These are phyloP conservation scores for Albizia julibrissin DNA, from an alignment of 306 rosid species.

Conservation along the genomic window DNA sequence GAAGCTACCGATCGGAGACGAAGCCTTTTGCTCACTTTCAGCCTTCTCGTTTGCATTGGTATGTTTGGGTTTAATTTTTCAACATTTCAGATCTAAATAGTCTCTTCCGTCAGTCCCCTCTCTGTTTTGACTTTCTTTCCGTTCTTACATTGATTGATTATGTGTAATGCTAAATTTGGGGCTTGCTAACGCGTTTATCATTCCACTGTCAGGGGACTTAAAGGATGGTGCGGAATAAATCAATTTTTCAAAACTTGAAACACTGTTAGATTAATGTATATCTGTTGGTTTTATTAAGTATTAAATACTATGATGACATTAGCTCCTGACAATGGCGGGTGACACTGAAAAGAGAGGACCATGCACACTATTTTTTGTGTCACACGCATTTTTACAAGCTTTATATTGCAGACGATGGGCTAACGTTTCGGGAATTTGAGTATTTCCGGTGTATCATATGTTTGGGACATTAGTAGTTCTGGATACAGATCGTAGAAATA, in stretches of 20 bases:
- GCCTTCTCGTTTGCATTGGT: not conserved
- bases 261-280: not conserved
- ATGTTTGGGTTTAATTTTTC: not conserved
- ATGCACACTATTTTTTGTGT: not conserved
- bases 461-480: not conserved
- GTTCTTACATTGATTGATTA: not conserved
- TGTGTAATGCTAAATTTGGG: slow-evolving; percentile 22
- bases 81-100: not conserved
- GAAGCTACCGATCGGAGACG: not conserved
- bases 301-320: not conserved
- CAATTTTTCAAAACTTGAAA: not conserved
- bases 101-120: not conserved
- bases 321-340: not conserved
- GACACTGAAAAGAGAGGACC: not conserved
- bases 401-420: not conserved
- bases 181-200: slow-evolving; percentile 8
- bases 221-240: slow-evolving; percentile 5
- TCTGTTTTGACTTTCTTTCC: not conserved
- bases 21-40: not conserved
- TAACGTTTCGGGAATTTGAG: not conserved
- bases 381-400: not conserved
- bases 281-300: not conserved
- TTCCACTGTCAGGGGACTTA: slow-evolving; percentile 2
- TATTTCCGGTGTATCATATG: not conserved
- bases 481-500: not conserved